A percentile compares a stretch with the other conserved stretches of the same genome.
These are phyloP conservation scores for Plasmodium knowlesi DNA, from an alignment of 169 alveolate species.

Conservation along the genomic window DNA sequence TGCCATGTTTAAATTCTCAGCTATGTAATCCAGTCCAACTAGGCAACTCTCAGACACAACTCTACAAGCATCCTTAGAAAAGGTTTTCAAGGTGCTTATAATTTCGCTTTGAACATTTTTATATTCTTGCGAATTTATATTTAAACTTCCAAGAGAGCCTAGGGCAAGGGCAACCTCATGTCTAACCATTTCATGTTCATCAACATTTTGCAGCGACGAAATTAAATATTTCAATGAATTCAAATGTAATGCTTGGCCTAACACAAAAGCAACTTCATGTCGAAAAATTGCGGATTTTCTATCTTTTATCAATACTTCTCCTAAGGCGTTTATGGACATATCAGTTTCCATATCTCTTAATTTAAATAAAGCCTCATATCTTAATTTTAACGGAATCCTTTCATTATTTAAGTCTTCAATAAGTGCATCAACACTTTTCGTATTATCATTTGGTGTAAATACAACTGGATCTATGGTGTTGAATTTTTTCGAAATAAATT, in stretches of 20 bases:
- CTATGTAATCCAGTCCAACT: slow-evolving; percentile 82
- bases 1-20: slow-evolving; percentile 76
- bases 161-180: slow-evolving; percentile 95
- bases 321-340: slow-evolving; percentile 75
- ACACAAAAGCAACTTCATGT: slow-evolving; percentile 94
- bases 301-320: slow-evolving; percentile 87
- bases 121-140: slow-evolving; percentile 76
- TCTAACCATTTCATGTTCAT: slow-evolving; percentile 91
- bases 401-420: slow-evolving; percentile 72
- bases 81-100: slow-evolving; percentile 73
- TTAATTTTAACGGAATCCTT: slow-evolving; percentile 22
- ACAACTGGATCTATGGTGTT: slow-evolving; percentile 75
- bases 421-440: slow-evolving; percentile 25
- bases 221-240: slow-evolving; percentile 81
- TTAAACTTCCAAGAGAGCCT: slow-evolving; percentile 89
- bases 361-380: slow-evolving; percentile 73
- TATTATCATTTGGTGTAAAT: slow-evolving; percentile 15
- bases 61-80: slow-evolving; percentile 65
- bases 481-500: slow-evolving; percentile 47
- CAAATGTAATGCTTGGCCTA: slow-evolving; percentile 90
- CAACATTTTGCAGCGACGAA: slow-evolving; percentile 80
- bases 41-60: slow-evolving; percentile 84
- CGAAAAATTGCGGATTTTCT: slow-evolving; percentile 89
- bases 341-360: slow-evolving; percentile 74
- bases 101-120: slow-evolving; percentile 41